Percentiles rank a stretch among this genome's conserved stretches.
phyloP scores from a whole-genome alignment of 345 rosid species.

The Kandelia obovata region DNA sequence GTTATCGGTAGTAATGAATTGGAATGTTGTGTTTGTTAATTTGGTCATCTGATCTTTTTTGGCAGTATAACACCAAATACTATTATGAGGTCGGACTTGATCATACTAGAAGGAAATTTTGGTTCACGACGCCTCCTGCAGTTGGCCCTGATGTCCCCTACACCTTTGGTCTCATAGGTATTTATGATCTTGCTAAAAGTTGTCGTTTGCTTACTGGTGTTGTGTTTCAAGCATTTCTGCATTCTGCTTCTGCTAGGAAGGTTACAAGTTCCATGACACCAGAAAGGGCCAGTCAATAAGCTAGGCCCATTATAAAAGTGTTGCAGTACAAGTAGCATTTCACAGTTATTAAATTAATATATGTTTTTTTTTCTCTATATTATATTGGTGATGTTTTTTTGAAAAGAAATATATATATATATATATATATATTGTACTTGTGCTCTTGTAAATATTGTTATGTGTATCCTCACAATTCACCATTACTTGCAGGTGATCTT shows the following conservation, averaged over 20 bases:
- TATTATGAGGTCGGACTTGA: slow-evolving; percentile 49
- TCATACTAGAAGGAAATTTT: slow-evolving; percentile 39
- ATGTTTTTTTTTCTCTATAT: neutral
- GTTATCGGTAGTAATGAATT: neutral
- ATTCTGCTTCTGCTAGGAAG: neutral
- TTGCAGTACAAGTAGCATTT: neutral
- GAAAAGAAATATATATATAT: too few species aligned
- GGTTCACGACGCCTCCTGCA: slow-evolving; percentile 52
- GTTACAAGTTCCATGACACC: neutral
- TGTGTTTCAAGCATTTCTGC: neutral
- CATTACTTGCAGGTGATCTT: slow-evolving; percentile 71
- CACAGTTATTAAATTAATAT: too few species aligned
- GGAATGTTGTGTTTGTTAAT: neutral
- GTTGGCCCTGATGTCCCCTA: slow-evolving; percentile 64
- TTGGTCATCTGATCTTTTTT: neutral
- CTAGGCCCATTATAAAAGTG: neutral
- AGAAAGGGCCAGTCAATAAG: neutral
- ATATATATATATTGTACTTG: neutral
- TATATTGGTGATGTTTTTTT: too few species aligned
- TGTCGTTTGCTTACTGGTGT: neutral
- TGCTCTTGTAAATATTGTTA: neutral
- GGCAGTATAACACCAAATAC: slow-evolving; percentile 49
- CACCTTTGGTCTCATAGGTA: slow-evolving; percentile 68
- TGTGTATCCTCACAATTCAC: neutral
- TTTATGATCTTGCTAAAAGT: neutral